Evolutionary conservation across 768 basidiomycete species (phyloP), one percentile per base, ranked within the genome.

Genomic region (Tricholoma sp.): DNA sequence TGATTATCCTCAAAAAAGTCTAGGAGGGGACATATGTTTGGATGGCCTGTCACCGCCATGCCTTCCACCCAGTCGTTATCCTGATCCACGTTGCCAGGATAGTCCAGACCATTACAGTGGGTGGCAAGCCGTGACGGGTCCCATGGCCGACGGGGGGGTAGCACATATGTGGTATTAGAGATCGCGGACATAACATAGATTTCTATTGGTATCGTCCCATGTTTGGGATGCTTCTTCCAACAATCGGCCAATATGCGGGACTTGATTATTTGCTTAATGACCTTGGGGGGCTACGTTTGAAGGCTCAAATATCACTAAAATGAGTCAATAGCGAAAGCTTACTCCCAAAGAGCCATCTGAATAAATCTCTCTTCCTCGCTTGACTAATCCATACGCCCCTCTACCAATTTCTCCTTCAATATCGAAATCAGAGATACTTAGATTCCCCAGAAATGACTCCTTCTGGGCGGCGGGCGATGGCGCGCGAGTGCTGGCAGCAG

Each of bases 241-340:
- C 96, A 98, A 74, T 99, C 96, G 31, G 96, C 96, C 52, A 99
- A 81, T 57, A 99, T 99, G 52, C 97, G 90, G 48, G 92, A 94
- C 72, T 98, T 98, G 77, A 98, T 95, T 66, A 98, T 88, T 72
- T 97, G 95, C 68, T 99, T 99, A 73, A 99, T 94, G 64, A 99
- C 88, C 57, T 97, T 74, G 36, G 89, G 85, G 3, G 94, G 88
- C 93, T 94, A 65, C 59, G 47, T 59, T 55, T 62, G 55, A 56
- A 63, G 24, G 29, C 61, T 63, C 66, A 59, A 66, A 62, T 50
- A 54, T 49, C 41, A 55, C 62, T 57, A 56, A 54, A 52, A 47
- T 39, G 52, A 28, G 44, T 52, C 62, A 62, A 58, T 41, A 36
- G 50, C 50, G 55, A 51, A 56, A 36, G 61, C 92, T 80, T 71